Percentiles rank a stretch among this genome's conserved stretches.
Conservation (phyloP, 345 rosid species). For the Chamaenerion angustifolium region DNA sequence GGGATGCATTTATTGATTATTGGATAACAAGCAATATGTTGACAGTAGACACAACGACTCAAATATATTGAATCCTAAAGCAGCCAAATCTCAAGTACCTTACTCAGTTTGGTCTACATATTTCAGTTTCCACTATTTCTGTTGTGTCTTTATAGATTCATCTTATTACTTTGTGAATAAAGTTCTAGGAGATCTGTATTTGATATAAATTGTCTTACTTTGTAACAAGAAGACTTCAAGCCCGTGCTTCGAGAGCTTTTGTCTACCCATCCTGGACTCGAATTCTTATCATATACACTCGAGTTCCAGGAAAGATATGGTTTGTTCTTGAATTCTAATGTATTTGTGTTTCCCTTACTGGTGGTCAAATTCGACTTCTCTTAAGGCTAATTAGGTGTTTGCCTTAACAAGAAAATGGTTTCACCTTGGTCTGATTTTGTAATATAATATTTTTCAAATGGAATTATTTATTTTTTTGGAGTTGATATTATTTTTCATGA, state of each 20-base stretch:
- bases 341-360: neutral
- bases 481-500: too few species aligned
- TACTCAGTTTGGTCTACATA: constrained; percentile 49
- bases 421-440: too few species aligned
- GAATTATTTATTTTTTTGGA: too few species aligned
- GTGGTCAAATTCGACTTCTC: neutral
- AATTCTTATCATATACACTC: constrained; percentile 89
- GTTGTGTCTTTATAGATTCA: neutral
- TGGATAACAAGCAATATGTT: too few species aligned
- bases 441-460: too few species aligned
- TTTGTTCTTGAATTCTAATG: constrained; percentile 21
- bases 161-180: neutral
- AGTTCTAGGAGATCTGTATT: neutral
- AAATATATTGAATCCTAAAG: neutral
- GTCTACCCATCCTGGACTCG: constrained; percentile 95
- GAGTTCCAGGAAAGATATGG: constrained; percentile 99
- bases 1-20: too few species aligned
- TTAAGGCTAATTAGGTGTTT: too few species aligned
- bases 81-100: constrained; percentile 27
- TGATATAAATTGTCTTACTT: constrained; percentile 5
- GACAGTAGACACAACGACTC: too few species aligned
- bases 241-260: constrained; percentile 73
- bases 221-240: constrained; percentile 75
- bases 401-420: too few species aligned
- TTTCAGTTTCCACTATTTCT: neutral